Evolutionary conservation across 2,329 filamentous ascomycete species (phyloP).

Genomic region (Clarireedia paspali): DNA sequence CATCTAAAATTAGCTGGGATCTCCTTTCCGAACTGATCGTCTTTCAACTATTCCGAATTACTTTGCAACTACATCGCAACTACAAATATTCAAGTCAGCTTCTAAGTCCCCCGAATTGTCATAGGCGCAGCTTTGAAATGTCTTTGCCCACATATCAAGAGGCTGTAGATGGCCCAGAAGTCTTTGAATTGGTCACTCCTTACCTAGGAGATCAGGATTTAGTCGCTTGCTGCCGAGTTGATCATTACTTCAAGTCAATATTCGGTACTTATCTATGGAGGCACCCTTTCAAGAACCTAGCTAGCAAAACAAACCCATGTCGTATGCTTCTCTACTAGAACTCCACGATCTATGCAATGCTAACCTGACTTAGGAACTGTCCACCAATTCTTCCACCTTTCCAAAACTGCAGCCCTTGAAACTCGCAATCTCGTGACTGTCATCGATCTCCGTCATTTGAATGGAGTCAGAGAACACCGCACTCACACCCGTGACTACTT

Average conservation of each 20-base stretch:
- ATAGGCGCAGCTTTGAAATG: slow-evolving; percentile 6
- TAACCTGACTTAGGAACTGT: neutral
- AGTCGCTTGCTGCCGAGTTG: slow-evolving; percentile 11
- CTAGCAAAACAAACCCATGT: slow-evolving; percentile 9
- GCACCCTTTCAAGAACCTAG: slow-evolving; percentile 16
- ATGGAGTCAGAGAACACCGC: neutral
- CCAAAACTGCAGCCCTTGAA: neutral
- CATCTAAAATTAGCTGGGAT: too few relatives aligned
- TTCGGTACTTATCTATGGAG: slow-evolving; percentile 16
- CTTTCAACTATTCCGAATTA: neutral
- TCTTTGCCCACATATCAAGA: slow-evolving; percentile 20
- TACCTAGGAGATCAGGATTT: slow-evolving; percentile 14
- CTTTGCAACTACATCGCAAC: neutral
- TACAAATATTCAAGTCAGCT: neutral
- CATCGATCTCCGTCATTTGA: slow-evolving; percentile 1
- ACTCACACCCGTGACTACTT: neutral
- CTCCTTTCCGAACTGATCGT: too few relatives aligned
- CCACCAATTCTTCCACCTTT: neutral
- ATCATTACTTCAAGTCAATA: slow-evolving; percentile 12
- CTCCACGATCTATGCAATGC: neutral
- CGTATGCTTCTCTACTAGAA: slow-evolving; percentile 1
- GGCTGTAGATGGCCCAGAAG: slow-evolving; percentile 4
- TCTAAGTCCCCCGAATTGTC: neutral
- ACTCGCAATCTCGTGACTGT: slow-evolving; percentile 21
- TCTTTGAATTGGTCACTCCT: slow-evolving; percentile 9